phyloP scores from a whole-genome alignment of 1,284 basidiomycete species.

The Chondrostereum purpureum region DNA sequence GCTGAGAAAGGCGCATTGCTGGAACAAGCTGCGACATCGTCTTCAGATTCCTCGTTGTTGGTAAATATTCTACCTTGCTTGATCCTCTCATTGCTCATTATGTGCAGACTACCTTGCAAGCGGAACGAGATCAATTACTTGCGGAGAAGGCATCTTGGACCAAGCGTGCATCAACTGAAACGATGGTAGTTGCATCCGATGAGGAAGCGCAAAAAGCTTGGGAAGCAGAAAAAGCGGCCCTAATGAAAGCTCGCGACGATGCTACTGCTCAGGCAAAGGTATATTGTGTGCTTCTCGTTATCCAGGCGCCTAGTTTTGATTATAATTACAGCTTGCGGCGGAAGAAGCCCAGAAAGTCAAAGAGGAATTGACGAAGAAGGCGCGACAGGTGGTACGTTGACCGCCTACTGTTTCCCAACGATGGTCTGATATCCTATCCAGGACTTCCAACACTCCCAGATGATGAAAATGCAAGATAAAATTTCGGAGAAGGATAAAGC shows the following conservation, averaged over 20 bases:
- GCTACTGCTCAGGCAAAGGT: conserved; percentile 52
- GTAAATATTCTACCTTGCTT: not conserved
- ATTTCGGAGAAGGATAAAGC: conserved; percentile 29
- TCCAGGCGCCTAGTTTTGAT: not conserved
- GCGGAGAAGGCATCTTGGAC: conserved; percentile 51
- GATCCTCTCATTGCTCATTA: conserved; percentile 3
- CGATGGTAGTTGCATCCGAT: conserved; percentile 20
- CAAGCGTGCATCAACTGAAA: conserved; percentile 16
- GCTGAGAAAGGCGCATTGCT: conserved; percentile 30
- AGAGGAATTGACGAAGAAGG: conserved; percentile 36
- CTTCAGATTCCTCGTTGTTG: conserved; percentile 21
- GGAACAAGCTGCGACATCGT: conserved; percentile 16
- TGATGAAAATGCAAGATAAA: conserved; percentile 22
- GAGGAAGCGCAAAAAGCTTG: conserved; percentile 32
- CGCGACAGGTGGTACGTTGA: conserved; percentile 14
- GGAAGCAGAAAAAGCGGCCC: conserved; percentile 53
- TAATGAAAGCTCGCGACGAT: conserved; percentile 54
- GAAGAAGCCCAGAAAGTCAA: conserved; percentile 40
- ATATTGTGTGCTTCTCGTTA: conserved; percentile 8
- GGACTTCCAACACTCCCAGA: not conserved
- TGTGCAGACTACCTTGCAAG: conserved; percentile 43
- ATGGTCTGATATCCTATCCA: conserved; percentile 24
- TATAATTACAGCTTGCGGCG: conserved; percentile 31
- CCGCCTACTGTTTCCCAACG: not conserved
- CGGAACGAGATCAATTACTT: conserved; percentile 55